These are phyloP conservation scores for Heracleum sosnowskyi DNA, from an alignment of 129 eudicot species.

Conservation along the genomic window DNA sequence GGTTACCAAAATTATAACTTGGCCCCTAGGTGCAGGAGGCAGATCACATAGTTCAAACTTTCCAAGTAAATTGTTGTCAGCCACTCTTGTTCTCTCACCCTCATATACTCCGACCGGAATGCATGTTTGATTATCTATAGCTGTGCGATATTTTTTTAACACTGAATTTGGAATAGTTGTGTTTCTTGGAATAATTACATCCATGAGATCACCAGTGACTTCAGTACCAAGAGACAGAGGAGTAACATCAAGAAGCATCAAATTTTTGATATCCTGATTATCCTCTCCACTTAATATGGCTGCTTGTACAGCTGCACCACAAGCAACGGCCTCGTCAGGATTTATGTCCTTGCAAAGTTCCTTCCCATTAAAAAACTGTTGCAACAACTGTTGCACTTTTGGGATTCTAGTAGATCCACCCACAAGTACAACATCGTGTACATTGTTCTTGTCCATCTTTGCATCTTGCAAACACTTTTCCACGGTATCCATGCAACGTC, in stretches of 20 bases:
- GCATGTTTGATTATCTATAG: background rate
- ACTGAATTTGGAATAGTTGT: background rate
- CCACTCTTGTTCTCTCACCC: background rate
- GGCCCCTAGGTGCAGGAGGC: background rate
- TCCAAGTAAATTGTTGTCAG: background rate
- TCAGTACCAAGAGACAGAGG: background rate
- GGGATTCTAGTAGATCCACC: constrained; percentile 4
- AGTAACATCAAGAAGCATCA: background rate
- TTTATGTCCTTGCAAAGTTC: background rate
- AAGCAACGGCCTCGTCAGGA: constrained; percentile 1
- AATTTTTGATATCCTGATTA: background rate
- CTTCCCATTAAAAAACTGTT: background rate
- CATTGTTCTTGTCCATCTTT: background rate
- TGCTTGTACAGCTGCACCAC: background rate
- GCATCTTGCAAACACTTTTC: background rate
- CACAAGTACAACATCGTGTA: background rate
- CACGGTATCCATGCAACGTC: background rate
- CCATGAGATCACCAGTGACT: background rate
- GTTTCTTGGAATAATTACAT: background rate
- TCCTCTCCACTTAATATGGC: background rate
- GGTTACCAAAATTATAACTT: background rate
- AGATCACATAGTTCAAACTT: background rate
- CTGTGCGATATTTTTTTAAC: background rate
- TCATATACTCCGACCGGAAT: background rate
- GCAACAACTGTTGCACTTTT: background rate